Evolutionary conservation across 2,329 filamentous ascomycete genomes (phyloP), one percentile per base, ranked within the genome.

Genomic region (Penicillium digitatum): DNA sequence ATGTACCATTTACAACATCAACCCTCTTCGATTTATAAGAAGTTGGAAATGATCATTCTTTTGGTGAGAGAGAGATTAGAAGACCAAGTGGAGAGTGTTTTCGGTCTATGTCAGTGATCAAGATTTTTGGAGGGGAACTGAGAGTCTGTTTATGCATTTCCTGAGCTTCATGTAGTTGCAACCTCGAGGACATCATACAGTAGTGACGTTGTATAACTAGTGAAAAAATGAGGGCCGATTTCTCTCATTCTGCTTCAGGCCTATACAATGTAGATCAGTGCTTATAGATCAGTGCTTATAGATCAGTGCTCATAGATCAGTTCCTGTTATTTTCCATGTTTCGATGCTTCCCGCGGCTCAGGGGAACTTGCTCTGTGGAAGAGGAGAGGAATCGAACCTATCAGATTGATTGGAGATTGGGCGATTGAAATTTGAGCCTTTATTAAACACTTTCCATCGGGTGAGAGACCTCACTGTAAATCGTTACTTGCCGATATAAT

Each of bases 1-100:
- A 5, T 9, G 2, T 32, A 16, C 12, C 16, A 3, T 34, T 3
- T 16, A 16, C 16, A n/a, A n/a, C 7, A n/a, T 40, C 22, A 40
- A 14, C 14, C 3, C 7, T n/a, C 22, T 24, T 39, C 20, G n/a
- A 16, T 39, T 22, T 20, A n/a, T 24, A 26, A n/a, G 14, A 6
- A 26, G 10, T 22, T 38, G 10, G n/a, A 38, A 11, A 38, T 38
- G 11, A 51, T 29, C 11, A 46, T 40, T 48, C 66, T 67, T 63
- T 67, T 66, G 31, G 11, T 52, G 29, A 38, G 1, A 29, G 26
- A 32, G 29, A 45, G 34, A 40, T 32, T 34, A 12, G 16, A 29
- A 16, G 32, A n/a, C 20, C 24, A n/a, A 35, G 14, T 26, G 24
- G 11, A 39, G n/a, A 31, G 12, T 32, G 7, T 32, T 16, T 26